A percentile compares a stretch with the other conserved stretches of the same genome.
Conservation (phyloP, 139 green algal species). For the Volvox reticuliferus region DNA sequence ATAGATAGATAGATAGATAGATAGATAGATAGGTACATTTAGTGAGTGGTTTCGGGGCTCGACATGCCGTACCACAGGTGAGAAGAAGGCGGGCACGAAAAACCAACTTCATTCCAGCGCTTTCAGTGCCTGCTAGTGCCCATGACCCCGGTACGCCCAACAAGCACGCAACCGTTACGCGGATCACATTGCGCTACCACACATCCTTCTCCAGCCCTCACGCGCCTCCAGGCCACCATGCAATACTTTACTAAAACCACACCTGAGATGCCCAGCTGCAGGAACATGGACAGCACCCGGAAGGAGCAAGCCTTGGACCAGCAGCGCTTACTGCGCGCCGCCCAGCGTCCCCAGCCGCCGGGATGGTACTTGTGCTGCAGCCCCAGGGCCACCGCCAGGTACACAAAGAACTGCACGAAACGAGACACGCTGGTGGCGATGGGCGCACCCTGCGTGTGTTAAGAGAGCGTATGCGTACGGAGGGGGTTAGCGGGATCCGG, state of each 20-base stretch:
- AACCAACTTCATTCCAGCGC: too few species aligned
- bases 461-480: not conserved
- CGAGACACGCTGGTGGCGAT: slow-evolving; percentile 27
- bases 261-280: slow-evolving; percentile 37
- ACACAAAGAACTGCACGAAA: slow-evolving; percentile 23
- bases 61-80: too few species aligned
- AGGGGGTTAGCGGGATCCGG: not conserved
- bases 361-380: slow-evolving; percentile 44
- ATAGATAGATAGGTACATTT: too few species aligned
- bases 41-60: too few species aligned
- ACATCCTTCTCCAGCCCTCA: too few species aligned
- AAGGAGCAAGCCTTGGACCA: slow-evolving; percentile 8
- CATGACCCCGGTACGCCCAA: too few species aligned
- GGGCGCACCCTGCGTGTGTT: not conserved
- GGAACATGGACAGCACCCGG: slow-evolving; percentile 4
- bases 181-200: too few species aligned
- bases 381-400: not conserved
- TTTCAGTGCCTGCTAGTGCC: too few species aligned
- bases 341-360: slow-evolving; percentile 21
- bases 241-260: not conserved
- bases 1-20: too few species aligned
- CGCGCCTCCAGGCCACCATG: too few species aligned
- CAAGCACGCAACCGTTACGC: too few species aligned
- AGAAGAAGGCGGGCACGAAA: too few species aligned
- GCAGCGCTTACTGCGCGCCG: slow-evolving; percentile 15